These are phyloP conservation scores for Amaranthus palmeri DNA, from an alignment of 148 eudicot species.

Conservation along the genomic window DNA sequence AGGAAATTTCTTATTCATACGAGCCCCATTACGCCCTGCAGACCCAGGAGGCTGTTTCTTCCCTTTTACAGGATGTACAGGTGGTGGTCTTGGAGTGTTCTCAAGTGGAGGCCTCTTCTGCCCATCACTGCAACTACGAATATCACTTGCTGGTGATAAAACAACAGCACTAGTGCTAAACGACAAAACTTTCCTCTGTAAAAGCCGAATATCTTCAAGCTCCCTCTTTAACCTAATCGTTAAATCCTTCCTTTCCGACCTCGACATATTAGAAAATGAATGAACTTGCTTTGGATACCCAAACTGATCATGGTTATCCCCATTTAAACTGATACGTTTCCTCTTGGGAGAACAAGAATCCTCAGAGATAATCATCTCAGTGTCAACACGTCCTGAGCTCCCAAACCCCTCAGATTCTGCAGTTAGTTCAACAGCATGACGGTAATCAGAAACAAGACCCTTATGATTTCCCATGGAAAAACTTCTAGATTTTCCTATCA, in stretches of 20 bases:
- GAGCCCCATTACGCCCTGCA: conserved; percentile 48
- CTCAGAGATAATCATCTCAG: conserved; percentile 50
- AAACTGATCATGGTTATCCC: conserved; percentile 43
- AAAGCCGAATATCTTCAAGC: conserved; percentile 59
- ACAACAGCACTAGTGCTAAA: conserved; percentile 25
- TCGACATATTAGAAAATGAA: conserved; percentile 64
- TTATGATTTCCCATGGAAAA: conserved; percentile 47
- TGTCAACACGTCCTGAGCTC: conserved; percentile 62
- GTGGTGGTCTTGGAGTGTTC: conserved; percentile 26
- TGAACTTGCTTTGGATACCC: conserved; percentile 58
- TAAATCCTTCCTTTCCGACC: conserved; percentile 48
- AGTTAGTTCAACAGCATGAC: conserved; percentile 55
- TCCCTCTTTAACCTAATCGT: conserved; percentile 62
- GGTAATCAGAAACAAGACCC: conserved; percentile 59
- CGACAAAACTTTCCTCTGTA: conserved; percentile 59
- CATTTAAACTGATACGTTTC: conserved; percentile 53
- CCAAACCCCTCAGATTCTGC: conserved; percentile 83
- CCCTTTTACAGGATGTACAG: conserved; percentile 33
- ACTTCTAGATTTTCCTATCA: conserved; percentile 71
- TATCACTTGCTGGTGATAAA: conserved; percentile 53
- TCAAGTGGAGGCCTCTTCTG: conserved; percentile 47
- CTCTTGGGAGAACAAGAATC: conserved; percentile 55
- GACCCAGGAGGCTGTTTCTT: conserved; percentile 35
- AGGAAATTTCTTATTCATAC: conserved; percentile 31
- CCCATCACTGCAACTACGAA: conserved; percentile 56